These are phyloP conservation scores for Linderina pennispora DNA, from an alignment of 192 early-diverging fungal species.

Conservation along the genomic window DNA sequence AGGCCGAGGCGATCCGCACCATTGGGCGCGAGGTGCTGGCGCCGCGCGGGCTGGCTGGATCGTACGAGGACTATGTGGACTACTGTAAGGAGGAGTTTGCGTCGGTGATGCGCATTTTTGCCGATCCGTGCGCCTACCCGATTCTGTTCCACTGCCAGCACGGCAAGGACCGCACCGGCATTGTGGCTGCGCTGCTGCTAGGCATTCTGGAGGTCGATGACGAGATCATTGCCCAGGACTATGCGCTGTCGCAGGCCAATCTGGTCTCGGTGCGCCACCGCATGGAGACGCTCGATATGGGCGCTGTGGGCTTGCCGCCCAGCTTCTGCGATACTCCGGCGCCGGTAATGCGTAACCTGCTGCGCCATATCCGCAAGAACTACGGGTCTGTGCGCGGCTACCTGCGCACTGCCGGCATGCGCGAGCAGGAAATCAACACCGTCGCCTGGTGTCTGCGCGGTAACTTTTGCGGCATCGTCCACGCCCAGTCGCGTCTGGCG, in stretches of 20 bases:
- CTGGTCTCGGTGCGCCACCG: slow-evolving; percentile 37
- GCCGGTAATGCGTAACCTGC: slow-evolving; percentile 38
- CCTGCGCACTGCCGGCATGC: slow-evolving; percentile 33
- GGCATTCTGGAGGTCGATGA: slow-evolving; percentile 51
- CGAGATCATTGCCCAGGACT: slow-evolving; percentile 52
- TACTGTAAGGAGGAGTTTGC: slow-evolving; percentile 50
- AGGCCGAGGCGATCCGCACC: slow-evolving; percentile 42
- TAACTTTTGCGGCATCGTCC: slow-evolving; percentile 38
- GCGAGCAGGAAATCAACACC: slow-evolving; percentile 30
- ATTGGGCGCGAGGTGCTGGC: slow-evolving; percentile 43
- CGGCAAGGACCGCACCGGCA: slow-evolving; percentile 63
- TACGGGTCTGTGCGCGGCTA: slow-evolving; percentile 41
- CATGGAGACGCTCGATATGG: slow-evolving; percentile 50
- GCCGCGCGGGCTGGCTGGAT: slow-evolving; percentile 42
- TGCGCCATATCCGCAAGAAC: slow-evolving; percentile 26
- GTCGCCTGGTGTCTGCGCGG: slow-evolving; percentile 45
- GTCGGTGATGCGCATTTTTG: slow-evolving; percentile 47
- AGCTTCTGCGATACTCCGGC: slow-evolving; percentile 48
- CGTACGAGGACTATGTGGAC: slow-evolving; percentile 47
- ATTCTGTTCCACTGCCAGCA: slow-evolving; percentile 63
- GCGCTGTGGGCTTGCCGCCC: slow-evolving; percentile 45
- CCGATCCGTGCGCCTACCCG: slow-evolving; percentile 50
- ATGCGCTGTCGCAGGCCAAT: slow-evolving; percentile 44
- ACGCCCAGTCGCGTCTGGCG: slow-evolving; percentile 4
- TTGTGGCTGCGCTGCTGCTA: slow-evolving; percentile 51